Conservation (phyloP, 2,329 filamentous ascomycete genomes). For the Tolypocladium inflatum region DNA sequence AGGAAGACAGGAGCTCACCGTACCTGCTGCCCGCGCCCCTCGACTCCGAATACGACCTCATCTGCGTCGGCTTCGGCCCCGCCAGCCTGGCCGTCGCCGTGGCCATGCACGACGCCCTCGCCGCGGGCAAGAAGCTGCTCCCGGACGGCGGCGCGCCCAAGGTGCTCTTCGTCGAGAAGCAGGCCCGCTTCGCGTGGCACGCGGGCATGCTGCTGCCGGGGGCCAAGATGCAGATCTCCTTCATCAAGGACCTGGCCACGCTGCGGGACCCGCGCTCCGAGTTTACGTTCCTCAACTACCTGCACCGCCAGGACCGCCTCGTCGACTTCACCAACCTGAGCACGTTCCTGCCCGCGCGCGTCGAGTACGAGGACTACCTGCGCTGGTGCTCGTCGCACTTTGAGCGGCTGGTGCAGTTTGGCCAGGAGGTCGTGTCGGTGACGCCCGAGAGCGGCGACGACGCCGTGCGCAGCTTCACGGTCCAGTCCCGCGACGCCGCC, state of each 20-base stretch:
- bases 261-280: constrained; percentile 78
- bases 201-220: constrained; percentile 90
- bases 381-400: constrained; percentile 85
- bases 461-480: constrained; percentile 54
- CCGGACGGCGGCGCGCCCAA: constrained; percentile 46
- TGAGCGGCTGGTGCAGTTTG: constrained; percentile 61
- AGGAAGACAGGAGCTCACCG: constrained; percentile 12
- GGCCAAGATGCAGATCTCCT: constrained; percentile 95
- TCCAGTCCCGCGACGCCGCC: constrained; percentile 53
- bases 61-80: constrained; percentile 89
- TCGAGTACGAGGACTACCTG: constrained; percentile 94
- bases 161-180: constrained; percentile 81
- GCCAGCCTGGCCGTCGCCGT: constrained; percentile 84
- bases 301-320: constrained; percentile 71
- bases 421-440: constrained; percentile 66
- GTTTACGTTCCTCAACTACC: constrained; percentile 94
- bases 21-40: constrained; percentile 40
- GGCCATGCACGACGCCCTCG: constrained; percentile 73
- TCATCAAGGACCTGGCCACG: constrained; percentile 91
- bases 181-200: constrained; percentile 80
- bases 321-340: constrained; percentile 84
- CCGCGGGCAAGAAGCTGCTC: constrained; percentile 33
- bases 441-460: constrained; percentile 37
- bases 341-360: constrained; percentile 77
- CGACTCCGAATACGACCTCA: constrained; percentile 67